Percentiles rank a stretch among this genome's conserved stretches.
Evolutionary conservation across 495 filamentous ascomycete species (phyloP).

Genomic region (Lasiosphaeriaceae sp.): DNA sequence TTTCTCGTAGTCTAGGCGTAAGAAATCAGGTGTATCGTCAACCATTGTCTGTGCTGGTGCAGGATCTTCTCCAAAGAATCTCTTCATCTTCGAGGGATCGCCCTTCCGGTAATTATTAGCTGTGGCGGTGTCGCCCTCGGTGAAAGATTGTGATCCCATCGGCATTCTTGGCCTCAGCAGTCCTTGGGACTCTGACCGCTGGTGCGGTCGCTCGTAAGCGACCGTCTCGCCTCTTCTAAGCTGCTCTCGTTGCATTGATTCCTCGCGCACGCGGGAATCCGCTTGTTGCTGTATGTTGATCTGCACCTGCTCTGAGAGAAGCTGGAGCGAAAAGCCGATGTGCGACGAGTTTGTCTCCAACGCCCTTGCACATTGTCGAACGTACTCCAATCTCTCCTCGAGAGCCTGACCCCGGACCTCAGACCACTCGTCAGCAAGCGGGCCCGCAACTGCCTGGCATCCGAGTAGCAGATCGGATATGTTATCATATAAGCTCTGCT

Average conservation of each 20-base stretch:
- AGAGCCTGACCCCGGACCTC: slow-evolving; percentile 85
- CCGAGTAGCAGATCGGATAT: slow-evolving; percentile 83
- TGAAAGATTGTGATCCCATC: slow-evolving; percentile 60
- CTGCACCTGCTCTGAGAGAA: slow-evolving; percentile 75
- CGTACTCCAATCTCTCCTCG: slow-evolving; percentile 79
- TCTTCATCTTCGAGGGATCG: slow-evolving; percentile 76
- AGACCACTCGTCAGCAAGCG: slow-evolving; percentile 92
- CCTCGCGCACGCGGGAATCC: slow-evolving; percentile 37
- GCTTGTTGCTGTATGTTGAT: slow-evolving; percentile 42
- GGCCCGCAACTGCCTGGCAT: slow-evolving; percentile 83
- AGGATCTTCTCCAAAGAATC: slow-evolving; percentile 82
- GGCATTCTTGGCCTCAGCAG: slow-evolving; percentile 33
- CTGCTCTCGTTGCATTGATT: slow-evolving; percentile 32
- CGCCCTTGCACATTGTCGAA: slow-evolving; percentile 68
- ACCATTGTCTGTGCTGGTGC: slow-evolving; percentile 53
- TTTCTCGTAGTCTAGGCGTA: slow-evolving; percentile 83
- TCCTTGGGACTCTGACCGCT: slow-evolving; percentile 45
- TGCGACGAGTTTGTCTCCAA: slow-evolving; percentile 84
- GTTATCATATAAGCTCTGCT: slow-evolving; percentile 88
- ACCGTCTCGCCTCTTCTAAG: slow-evolving; percentile 42
- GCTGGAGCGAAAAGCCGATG: slow-evolving; percentile 79
- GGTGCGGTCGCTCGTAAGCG: slow-evolving; percentile 43
- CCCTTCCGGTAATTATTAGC: slow-evolving; percentile 58
- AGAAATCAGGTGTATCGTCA: slow-evolving; percentile 77
- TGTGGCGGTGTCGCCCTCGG: slow-evolving; percentile 56